Evolutionary conservation across 345 rosid genomes (phyloP), one percentile per base, ranked within the genome.

Genomic region (Populus simonii): DNA sequence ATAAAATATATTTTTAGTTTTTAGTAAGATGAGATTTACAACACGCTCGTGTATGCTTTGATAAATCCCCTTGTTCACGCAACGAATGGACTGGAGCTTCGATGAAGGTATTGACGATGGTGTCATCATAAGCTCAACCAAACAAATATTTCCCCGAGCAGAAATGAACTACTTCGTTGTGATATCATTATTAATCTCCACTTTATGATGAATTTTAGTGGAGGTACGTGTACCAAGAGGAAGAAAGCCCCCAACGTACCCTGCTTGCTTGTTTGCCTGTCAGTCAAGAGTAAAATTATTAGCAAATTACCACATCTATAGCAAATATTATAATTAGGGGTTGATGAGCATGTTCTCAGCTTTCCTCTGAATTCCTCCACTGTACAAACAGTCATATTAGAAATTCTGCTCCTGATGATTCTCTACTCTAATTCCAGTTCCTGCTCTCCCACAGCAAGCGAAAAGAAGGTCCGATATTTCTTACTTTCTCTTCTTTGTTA

Each of bases 401-500:
- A 39, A 68, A 27, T 1, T 35, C 35, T 20, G 62, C 17, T 47
- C 8, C 47, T 6, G 27, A 35, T 18, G 74, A 35, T 59, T 70
- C 71, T 15, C 71, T 15, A 45, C 25, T n/a, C 31, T 53, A 71
- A 38, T n/a, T 55, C 25, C 66, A 43, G 13, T 35, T 18, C 77
- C 36, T 25, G 29, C 65, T 33, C 45, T 35, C 70, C 74, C 15
- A 33, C 71, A n/a, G 43, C 23, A 51, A 43, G 17, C 18, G 2
- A 10, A 6, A 51, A 10, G 15, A 17, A n/a, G 22, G 18, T 12
- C 2, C 13, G 66, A 29, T 70, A 23, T 15, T 18, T 31, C 29
- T 65, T 75, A 9, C 57, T 73, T 8, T 35, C 17, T 75, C 16
- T 17, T 65, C 41, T 33, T 33, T 75, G 78, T 59, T 39, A 73